These are phyloP conservation scores for Uronychia setigera DNA, from an alignment of 73 alveolate species.

Conservation along the genomic window DNA sequence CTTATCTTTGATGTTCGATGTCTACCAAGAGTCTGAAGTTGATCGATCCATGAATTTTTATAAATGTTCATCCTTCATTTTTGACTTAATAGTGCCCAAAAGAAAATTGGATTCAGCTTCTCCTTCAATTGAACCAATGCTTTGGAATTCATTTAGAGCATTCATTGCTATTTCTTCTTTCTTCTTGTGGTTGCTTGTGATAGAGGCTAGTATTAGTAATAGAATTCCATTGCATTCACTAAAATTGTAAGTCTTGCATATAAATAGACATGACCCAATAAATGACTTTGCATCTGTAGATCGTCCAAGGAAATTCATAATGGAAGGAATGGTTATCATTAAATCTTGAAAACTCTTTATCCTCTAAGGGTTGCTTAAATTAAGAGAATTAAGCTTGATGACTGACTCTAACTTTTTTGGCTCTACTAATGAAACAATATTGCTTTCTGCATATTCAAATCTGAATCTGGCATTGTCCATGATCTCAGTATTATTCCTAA, in stretches of 20 bases:
- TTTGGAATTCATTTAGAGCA: neutral
- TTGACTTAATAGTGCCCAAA: neutral
- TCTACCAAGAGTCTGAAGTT: too few relatives aligned
- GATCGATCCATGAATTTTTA: too few relatives aligned
- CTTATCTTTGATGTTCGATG: too few relatives aligned
- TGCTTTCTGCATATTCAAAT: conserved; percentile 34
- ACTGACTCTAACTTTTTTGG: neutral
- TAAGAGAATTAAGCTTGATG: conserved; percentile 9
- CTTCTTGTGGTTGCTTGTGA: conserved; percentile 16
- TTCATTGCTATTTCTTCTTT: conserved; percentile 39
- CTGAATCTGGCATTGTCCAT: conserved; percentile 23
- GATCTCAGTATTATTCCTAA: conserved; percentile 15
- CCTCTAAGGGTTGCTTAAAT: neutral
- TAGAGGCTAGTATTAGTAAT: neutral
- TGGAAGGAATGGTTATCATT: conserved; percentile 34
- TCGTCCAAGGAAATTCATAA: conserved; percentile 20
- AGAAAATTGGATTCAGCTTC: conserved; percentile 8
- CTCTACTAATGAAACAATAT: conserved; percentile 25
- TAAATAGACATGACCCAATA: conserved; percentile 17
- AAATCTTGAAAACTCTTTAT: conserved; percentile 13
- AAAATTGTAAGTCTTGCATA: conserved; percentile 21
- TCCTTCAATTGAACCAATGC: neutral
- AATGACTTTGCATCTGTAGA: conserved; percentile 41
- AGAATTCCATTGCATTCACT: neutral
- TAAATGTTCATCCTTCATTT: too few relatives aligned